Evolutionary conservation across 441 rosid species (phyloP).

Genomic region (Gossypium davidsonii): DNA sequence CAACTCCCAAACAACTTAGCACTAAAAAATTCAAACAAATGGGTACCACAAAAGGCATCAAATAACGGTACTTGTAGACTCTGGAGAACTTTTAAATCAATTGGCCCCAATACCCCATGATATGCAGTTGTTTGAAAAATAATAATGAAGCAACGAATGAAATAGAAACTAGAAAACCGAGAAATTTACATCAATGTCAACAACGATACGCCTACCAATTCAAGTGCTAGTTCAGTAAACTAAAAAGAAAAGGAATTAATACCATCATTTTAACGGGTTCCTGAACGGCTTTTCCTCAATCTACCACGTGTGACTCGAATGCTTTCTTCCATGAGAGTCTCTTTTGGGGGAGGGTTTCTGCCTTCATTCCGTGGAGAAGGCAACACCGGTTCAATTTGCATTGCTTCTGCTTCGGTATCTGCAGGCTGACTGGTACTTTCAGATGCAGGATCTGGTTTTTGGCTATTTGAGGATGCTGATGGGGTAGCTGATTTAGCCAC

Average conservation of each 20-base stretch:
- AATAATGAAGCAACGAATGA: conserved; percentile 37
- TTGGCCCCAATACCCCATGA: not conserved
- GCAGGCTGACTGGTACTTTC: conserved; percentile 34
- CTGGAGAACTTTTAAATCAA: not conserved
- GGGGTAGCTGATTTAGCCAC: conserved; percentile 25
- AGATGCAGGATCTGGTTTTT: conserved; percentile 29
- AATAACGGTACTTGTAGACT: not conserved
- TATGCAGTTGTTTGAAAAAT: conserved; percentile 10
- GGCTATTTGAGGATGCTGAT: conserved; percentile 24
- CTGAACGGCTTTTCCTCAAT: conserved; percentile 48
- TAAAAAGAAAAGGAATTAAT: not conserved
- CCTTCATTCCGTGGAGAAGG: conserved; percentile 40
- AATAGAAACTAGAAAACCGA: conserved; percentile 16
- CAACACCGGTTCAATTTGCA: conserved; percentile 36
- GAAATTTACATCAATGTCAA: conserved; percentile 35
- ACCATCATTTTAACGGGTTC: conserved; percentile 24
- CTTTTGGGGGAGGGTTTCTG: conserved; percentile 39
- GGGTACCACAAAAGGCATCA: not conserved
- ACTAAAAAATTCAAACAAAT: not conserved
- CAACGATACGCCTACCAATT: conserved; percentile 20
- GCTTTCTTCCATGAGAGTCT: conserved; percentile 51
- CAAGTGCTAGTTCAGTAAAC: conserved; percentile 19
- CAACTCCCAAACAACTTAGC: conserved; percentile 1
- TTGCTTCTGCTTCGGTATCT: conserved; percentile 30
- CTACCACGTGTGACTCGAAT: conserved; percentile 39